These are phyloP conservation scores for Biscogniauxia sp. DNA, from an alignment of 2,329 filamentous ascomycete species.

Conservation along the genomic window DNA sequence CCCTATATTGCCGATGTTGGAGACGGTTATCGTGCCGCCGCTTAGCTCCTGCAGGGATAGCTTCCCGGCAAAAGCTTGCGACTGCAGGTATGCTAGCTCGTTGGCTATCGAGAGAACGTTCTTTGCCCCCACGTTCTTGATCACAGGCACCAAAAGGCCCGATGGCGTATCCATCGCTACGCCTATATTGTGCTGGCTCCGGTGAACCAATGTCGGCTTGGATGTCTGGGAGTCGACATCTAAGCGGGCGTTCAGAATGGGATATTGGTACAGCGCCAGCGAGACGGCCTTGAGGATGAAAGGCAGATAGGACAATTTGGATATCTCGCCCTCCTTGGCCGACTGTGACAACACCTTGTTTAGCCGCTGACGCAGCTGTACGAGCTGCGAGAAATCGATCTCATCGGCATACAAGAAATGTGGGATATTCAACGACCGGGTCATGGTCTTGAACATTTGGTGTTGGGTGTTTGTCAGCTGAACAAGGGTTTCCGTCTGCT, in stretches of 20 bases:
- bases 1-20: constrained; percentile 93
- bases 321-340: constrained; percentile 42
- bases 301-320: constrained; percentile 83
- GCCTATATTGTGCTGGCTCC: constrained; percentile 88
- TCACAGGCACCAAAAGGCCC: constrained; percentile 87
- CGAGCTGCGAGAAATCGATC: constrained; percentile 73
- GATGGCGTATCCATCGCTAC: constrained; percentile 91
- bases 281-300: constrained; percentile 97
- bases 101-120: constrained; percentile 76
- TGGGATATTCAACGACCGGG: constrained; percentile 81
- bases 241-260: constrained; percentile 83
- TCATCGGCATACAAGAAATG: constrained; percentile 96
- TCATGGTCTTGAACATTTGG: constrained; percentile 99
- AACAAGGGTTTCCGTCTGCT: constrained; percentile 66
- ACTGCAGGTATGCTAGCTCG: constrained; percentile 72
- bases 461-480: constrained; percentile 76
- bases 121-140: constrained; percentile 75
- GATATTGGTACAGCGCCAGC: constrained; percentile 75
- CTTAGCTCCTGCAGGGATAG: constrained; percentile 72
- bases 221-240: constrained; percentile 54
- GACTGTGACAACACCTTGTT: constrained; percentile 59
- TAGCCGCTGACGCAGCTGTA: constrained; percentile 69
- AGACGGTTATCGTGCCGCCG: constrained; percentile 91
- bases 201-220: constrained; percentile 75
- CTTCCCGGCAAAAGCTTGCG: constrained; percentile 70